These are phyloP conservation scores for Boletus pseudo-olivaceus DNA, from an alignment of 768 basidiomycete genomes.

Conservation along the genomic window DNA sequence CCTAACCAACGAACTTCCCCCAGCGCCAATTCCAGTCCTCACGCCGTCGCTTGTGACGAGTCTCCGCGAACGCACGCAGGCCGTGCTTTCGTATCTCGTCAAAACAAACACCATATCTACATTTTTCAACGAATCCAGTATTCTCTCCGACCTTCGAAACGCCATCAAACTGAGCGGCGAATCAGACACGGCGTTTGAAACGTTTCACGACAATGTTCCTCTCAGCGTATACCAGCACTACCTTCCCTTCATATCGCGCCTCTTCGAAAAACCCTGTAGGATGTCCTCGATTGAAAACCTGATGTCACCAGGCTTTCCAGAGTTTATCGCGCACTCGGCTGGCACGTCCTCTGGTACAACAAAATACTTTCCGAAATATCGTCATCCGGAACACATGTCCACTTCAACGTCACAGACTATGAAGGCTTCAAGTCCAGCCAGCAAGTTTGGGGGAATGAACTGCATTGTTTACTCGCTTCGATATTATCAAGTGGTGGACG, in stretches of 20 bases:
- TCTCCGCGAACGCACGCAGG: conserved; percentile 20
- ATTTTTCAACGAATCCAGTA: conserved; percentile 13
- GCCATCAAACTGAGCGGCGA: not conserved
- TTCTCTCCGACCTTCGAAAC: conserved; percentile 15
- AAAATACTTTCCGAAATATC: conserved; percentile 20
- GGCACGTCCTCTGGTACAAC: conserved; percentile 15
- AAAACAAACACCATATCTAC: conserved; percentile 17
- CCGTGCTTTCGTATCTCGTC: conserved; percentile 23
- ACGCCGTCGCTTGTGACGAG: conserved; percentile 10
- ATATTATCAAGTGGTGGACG: conserved; percentile 9
- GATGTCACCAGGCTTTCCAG: conserved; percentile 22
- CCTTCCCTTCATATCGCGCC: conserved; percentile 18
- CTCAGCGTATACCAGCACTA: conserved; percentile 17
- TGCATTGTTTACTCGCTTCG: conserved; percentile 23
- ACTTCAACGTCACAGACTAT: conserved; percentile 10
- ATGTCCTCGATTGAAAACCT: conserved; percentile 17
- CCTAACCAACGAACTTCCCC: conserved; percentile 9
- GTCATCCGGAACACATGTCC: conserved; percentile 21
- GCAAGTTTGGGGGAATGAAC: conserved; percentile 12
- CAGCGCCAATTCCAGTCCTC: conserved; percentile 12
- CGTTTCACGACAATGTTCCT: conserved; percentile 16
- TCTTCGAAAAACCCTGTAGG: conserved; percentile 20
- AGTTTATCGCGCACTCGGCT: conserved; percentile 21
- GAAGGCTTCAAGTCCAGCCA: conserved; percentile 9
- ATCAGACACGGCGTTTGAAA: not conserved